These are phyloP conservation scores for Citrus reticulata DNA, from an alignment of 345 rosid genomes.

Conservation along the genomic window DNA sequence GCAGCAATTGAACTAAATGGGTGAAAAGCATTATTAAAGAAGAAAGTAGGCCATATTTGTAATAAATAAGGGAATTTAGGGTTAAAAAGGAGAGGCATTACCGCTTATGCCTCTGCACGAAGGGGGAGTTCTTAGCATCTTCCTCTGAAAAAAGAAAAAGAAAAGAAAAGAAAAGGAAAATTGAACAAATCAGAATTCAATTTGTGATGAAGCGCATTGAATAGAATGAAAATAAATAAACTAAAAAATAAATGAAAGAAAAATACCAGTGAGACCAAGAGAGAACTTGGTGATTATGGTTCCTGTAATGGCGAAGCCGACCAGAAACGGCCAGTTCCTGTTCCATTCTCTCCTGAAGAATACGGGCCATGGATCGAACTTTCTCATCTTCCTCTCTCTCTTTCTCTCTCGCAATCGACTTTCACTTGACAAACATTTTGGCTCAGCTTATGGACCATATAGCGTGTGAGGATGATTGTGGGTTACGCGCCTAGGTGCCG, in stretches of 20 bases:
- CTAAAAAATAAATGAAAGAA: not conserved
- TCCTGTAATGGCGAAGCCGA: conserved; percentile 81
- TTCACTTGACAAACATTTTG: not conserved
- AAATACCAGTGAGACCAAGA: conserved; percentile 63
- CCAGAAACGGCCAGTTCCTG: conserved; percentile 88
- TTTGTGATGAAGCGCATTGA: not conserved
- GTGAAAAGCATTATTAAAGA: not conserved
- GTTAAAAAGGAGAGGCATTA: conserved; percentile 1
- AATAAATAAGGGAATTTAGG: not conserved
- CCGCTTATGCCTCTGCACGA: conserved; percentile 83
- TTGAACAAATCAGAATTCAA: not conserved
- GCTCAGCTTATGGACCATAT: not conserved
- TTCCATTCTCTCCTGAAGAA: conserved; percentile 85
- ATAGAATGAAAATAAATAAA: no score
- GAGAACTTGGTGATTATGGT: conserved; percentile 72
- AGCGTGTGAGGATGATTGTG: not conserved
- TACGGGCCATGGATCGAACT: conserved; percentile 80
- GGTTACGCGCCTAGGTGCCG: not conserved
- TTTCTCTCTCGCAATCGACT: not conserved
- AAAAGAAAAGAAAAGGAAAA: no score
- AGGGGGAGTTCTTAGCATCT: conserved; percentile 77
- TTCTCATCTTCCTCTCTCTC: conserved; percentile 30
- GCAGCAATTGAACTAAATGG: not conserved
- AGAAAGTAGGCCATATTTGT: not conserved
- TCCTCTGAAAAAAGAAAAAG: conserved; percentile 48